Evolutionary conservation across 768 basidiomycete genomes (phyloP).

Genomic region (Naematelia aurantialba): DNA sequence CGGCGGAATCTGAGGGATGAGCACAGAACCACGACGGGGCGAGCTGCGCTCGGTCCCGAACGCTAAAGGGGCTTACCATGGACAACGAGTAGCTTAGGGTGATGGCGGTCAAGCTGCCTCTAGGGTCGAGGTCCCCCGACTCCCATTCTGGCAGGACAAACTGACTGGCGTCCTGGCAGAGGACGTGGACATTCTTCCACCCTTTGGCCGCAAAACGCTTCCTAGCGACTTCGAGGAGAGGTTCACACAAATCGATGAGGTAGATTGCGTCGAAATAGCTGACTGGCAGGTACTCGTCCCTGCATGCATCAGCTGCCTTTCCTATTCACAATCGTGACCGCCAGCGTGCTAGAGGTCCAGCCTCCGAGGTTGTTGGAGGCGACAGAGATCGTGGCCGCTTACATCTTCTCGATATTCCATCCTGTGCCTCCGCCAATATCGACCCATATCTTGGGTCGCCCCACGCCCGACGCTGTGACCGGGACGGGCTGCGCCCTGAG

Average conservation of each 20-base stretch:
- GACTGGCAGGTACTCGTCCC: conserved; percentile 59
- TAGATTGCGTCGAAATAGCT: conserved; percentile 65
- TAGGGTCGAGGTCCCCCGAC: conserved; percentile 55
- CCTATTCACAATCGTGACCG: neutral
- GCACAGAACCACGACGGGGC: neutral
- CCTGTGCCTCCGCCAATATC: conserved; percentile 76
- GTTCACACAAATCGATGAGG: conserved; percentile 68
- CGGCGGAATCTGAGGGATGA: conserved; percentile 56
- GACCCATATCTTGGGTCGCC: conserved; percentile 65
- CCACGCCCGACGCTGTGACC: conserved; percentile 36
- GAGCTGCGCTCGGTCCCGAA: neutral
- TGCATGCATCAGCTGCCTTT: conserved; percentile 8
- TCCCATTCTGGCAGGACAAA: conserved; percentile 65
- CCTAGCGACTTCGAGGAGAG: conserved; percentile 67
- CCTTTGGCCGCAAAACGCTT: conserved; percentile 63
- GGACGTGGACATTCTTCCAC: conserved; percentile 68
- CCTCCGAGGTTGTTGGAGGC: neutral
- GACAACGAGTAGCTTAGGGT: conserved; percentile 55
- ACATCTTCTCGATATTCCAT: conserved; percentile 68
- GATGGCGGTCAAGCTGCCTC: conserved; percentile 57
- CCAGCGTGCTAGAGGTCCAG: neutral
- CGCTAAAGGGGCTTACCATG: conserved; percentile 43
- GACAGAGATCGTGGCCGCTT: conserved; percentile 1
- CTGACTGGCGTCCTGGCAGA: conserved; percentile 68
- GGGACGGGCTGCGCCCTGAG: conserved; percentile 53